These are phyloP conservation scores for Solanum chilense DNA, from an alignment of 257 asterid species.

Conservation along the genomic window DNA sequence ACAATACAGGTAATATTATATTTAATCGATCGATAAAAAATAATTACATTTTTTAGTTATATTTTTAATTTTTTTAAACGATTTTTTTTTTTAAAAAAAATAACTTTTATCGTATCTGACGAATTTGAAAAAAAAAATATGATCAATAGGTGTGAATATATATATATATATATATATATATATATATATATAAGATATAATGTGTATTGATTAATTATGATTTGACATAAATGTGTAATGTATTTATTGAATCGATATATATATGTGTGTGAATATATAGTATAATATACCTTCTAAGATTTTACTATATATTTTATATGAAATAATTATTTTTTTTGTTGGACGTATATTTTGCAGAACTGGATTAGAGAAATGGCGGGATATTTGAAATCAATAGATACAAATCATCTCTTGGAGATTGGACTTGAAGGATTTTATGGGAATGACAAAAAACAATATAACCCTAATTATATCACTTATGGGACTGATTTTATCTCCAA, in stretches of 20 bases:
- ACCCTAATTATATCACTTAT: neutral
- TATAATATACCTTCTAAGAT: neutral
- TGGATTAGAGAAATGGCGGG: neutral
- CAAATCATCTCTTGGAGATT: neutral
- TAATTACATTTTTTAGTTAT: neutral
- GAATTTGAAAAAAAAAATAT: no score
- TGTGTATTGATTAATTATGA: neutral
- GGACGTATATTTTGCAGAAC: neutral
- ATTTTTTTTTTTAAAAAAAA: no score
- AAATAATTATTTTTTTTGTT: neutral
- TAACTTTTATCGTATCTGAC: neutral
- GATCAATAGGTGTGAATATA: neutral
- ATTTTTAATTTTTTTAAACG: no score
- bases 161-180: no score
- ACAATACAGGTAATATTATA: neutral
- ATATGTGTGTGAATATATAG: neutral
- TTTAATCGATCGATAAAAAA: neutral
- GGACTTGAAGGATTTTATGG: conserved; percentile 9
- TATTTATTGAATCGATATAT: neutral
- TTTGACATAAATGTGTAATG: neutral
- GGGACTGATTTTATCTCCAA: neutral
- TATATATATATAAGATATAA: neutral
- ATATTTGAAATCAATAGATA: neutral
- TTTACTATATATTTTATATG: neutral
- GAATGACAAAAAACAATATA: neutral